Evolutionary conservation across 441 rosid genomes (phyloP).

Genomic region (Omphalea diandra): DNA sequence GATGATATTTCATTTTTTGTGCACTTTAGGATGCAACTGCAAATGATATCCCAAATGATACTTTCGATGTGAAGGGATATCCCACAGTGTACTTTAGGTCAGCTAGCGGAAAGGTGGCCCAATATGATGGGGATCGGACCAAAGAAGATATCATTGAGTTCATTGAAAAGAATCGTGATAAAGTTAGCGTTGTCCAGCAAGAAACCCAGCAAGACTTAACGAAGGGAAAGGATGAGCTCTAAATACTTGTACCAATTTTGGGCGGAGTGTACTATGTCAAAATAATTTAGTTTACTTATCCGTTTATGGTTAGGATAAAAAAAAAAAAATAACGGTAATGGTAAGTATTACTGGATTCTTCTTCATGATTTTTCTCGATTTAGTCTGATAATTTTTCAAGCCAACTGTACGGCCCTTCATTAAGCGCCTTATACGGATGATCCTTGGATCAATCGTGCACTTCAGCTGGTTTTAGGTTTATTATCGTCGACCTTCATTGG

Average conservation of each 20-base stretch:
- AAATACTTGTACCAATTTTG: slow-evolving; percentile 31
- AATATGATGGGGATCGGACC: slow-evolving; percentile 70
- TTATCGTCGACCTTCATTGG: no score
- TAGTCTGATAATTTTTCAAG: no score
- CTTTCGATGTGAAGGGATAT: slow-evolving; percentile 75
- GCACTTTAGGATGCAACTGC: slow-evolving; percentile 75
- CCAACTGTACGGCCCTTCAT: no score
- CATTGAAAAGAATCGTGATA: slow-evolving; percentile 79
- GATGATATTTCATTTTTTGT: background rate
- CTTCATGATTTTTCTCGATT: background rate
- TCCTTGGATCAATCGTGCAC: no score
- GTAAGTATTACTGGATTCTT: background rate
- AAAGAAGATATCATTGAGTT: slow-evolving; percentile 78
- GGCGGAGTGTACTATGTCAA: slow-evolving; percentile 1
- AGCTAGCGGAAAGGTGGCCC: slow-evolving; percentile 52
- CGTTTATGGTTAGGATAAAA: background rate
- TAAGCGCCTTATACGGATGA: no score
- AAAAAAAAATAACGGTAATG: background rate
- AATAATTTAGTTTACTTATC: slow-evolving; percentile 16
- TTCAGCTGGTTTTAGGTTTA: no score
- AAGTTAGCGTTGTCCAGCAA: slow-evolving; percentile 23
- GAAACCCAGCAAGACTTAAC: slow-evolving; percentile 28
- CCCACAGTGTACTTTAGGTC: slow-evolving; percentile 85
- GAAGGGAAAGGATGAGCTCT: slow-evolving; percentile 52
- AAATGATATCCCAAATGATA: slow-evolving; percentile 62